Percentiles rank a stretch among this genome's conserved stretches.
Evolutionary conservation across 2,329 filamentous ascomycete genomes (phyloP).

Genomic region (Fusarium tupiense): DNA sequence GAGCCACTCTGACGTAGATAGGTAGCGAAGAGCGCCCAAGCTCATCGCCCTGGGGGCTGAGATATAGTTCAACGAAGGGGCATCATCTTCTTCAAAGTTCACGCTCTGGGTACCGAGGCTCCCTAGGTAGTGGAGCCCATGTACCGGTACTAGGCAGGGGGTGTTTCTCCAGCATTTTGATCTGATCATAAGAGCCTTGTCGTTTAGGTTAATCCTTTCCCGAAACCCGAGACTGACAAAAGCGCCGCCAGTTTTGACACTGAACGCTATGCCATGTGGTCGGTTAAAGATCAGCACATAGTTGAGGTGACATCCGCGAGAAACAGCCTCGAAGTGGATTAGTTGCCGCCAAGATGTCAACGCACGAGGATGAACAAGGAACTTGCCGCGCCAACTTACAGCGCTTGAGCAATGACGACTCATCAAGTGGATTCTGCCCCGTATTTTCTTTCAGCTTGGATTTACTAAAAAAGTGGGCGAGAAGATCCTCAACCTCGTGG

Average conservation of each 20-base stretch:
- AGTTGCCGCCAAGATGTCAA: slow-evolving; percentile 11
- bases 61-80: slow-evolving; percentile 11
- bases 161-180: slow-evolving; percentile 11
- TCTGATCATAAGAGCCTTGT: slow-evolving; percentile 3
- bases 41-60: slow-evolving; percentile 6
- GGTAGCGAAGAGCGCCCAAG: not conserved
- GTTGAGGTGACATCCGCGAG: slow-evolving; percentile 4
- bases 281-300: slow-evolving; percentile 1
- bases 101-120: slow-evolving; percentile 28
- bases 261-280: slow-evolving; percentile 8
- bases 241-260: slow-evolving; percentile 3
- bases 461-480: slow-evolving; percentile 25
- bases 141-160: slow-evolving; percentile 1
- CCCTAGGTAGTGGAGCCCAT: slow-evolving; percentile 6
- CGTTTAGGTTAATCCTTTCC: not conserved
- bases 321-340: slow-evolving; percentile 8
- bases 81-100: slow-evolving; percentile 8
- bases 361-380: slow-evolving; percentile 3
- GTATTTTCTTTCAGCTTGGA: slow-evolving; percentile 23
- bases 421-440: slow-evolving; percentile 18
- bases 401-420: not conserved
- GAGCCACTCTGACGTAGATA: slow-evolving; percentile 1
- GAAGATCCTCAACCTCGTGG: slow-evolving; percentile 38
- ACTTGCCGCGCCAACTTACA: slow-evolving; percentile 2
- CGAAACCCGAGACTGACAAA: not conserved